Percentiles rank a stretch among this genome's conserved stretches.
These are phyloP conservation scores for Ramichloridium luteum DNA, from an alignment of 2,329 filamentous ascomycete species.

Conservation along the genomic window DNA sequence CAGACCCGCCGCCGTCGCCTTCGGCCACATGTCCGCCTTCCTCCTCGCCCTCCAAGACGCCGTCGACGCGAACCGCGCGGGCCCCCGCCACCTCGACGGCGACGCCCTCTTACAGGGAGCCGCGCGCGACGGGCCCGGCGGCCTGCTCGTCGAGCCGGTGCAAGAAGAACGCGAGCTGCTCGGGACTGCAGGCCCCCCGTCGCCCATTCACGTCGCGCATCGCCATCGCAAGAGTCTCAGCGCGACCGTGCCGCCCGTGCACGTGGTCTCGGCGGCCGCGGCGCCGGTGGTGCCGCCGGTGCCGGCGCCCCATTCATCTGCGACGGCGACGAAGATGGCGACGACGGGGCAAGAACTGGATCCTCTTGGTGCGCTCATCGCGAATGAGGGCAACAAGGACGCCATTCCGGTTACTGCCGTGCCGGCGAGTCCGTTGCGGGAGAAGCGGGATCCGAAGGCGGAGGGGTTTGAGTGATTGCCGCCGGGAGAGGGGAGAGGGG, in stretches of 20 bases:
- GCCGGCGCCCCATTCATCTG: background rate
- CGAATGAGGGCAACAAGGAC: background rate
- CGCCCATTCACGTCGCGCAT: background rate
- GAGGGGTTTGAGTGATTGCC: conserved; percentile 1
- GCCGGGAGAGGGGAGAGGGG: too few relatives aligned
- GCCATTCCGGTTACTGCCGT: background rate
- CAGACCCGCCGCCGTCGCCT: conserved; percentile 26
- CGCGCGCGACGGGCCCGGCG: conserved; percentile 25
- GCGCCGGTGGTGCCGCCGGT: too few relatives aligned
- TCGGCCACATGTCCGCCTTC: conserved; percentile 46
- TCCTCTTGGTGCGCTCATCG: background rate
- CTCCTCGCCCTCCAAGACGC: conserved; percentile 57
- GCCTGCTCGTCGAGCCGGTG: conserved; percentile 18
- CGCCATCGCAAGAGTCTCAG: background rate
- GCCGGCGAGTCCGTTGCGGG: conserved; percentile 10
- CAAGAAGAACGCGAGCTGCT: conserved; percentile 27
- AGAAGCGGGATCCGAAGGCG: conserved; percentile 22
- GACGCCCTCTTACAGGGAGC: conserved; percentile 19
- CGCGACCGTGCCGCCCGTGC: too few relatives aligned
- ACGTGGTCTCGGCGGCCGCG: too few relatives aligned
- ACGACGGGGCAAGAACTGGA: too few relatives aligned
- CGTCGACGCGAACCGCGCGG: conserved; percentile 33
- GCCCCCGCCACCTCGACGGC: conserved; percentile 25
- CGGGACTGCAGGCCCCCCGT: conserved; percentile 1
- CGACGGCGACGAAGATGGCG: too few relatives aligned